Percentiles rank a stretch among this genome's conserved stretches.
Conservation (phyloP, 345 rosid species). For the Triadica sebifera region DNA sequence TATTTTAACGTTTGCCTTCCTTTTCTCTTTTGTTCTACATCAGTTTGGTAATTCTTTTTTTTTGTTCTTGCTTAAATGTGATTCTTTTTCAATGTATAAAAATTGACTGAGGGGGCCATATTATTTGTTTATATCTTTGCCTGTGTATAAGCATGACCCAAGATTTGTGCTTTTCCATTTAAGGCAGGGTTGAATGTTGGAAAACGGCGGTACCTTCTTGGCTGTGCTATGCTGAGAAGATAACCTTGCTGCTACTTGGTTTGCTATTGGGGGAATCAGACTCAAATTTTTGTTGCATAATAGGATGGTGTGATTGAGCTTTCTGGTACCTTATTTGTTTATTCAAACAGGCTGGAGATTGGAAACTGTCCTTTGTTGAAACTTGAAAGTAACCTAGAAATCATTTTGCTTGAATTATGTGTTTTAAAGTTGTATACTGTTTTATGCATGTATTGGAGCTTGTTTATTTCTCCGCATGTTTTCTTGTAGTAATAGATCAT, state of each 20-base stretch:
- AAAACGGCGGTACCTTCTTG: neutral
- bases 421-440: neutral
- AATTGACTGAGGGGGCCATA: neutral
- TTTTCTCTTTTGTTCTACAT: neutral
- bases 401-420: no score
- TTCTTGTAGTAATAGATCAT: neutral
- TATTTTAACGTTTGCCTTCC: neutral
- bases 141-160: neutral
- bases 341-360: neutral
- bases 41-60: neutral
- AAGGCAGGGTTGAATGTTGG: neutral
- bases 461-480: neutral
- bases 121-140: neutral
- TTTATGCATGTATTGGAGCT: neutral
- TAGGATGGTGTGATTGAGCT: neutral
- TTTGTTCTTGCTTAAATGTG: neutral
- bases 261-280: neutral
- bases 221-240: neutral
- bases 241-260: neutral
- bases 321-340: neutral
- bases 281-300: neutral
- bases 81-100: constrained; percentile 1
- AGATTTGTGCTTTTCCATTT: neutral
- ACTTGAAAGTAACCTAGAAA: neutral
- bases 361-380: neutral